A percentile compares a stretch with the other conserved stretches of the same genome.
These are phyloP conservation scores for Cutaneotrichosporon spelunceum DNA, from an alignment of 1,284 basidiomycete genomes.

Conservation along the genomic window DNA sequence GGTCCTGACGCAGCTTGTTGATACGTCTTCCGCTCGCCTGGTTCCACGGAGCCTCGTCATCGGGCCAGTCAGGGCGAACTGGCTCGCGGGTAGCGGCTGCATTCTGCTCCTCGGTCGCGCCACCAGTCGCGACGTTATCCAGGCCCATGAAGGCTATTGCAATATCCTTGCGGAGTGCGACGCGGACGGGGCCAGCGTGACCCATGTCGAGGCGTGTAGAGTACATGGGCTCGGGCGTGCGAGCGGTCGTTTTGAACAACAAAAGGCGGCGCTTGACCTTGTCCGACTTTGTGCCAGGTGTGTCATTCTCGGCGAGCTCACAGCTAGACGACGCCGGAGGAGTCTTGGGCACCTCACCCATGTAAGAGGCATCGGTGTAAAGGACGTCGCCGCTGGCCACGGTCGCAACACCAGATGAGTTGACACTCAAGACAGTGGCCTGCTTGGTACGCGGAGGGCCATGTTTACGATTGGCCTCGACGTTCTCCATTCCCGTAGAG, in stretches of 20 bases:
- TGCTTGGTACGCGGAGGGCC: slow-evolving; percentile 30
- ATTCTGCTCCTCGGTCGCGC: slow-evolving; percentile 35
- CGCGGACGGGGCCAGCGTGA: slow-evolving; percentile 32
- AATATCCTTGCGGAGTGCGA: slow-evolving; percentile 42
- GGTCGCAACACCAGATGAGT: slow-evolving; percentile 32
- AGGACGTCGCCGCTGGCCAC: slow-evolving; percentile 37
- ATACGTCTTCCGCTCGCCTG: slow-evolving; percentile 31
- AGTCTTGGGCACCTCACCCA: slow-evolving; percentile 24
- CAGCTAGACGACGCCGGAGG: slow-evolving; percentile 16
- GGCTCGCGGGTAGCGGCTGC: slow-evolving; percentile 20
- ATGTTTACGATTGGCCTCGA: slow-evolving; percentile 20
- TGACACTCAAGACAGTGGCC: slow-evolving; percentile 33
- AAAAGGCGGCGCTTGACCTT: slow-evolving; percentile 33
- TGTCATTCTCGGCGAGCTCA: slow-evolving; percentile 28
- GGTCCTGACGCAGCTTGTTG: slow-evolving; percentile 33
- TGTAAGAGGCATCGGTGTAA: slow-evolving; percentile 38
- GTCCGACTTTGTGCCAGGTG: slow-evolving; percentile 30
- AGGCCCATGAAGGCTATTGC: slow-evolving; percentile 43
- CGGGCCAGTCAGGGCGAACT: slow-evolving; percentile 42
- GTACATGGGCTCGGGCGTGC: slow-evolving; percentile 35
- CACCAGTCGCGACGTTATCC: slow-evolving; percentile 22
- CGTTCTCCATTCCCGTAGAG: slow-evolving; percentile 30
- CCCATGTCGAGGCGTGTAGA: slow-evolving; percentile 40
- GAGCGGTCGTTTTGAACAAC: slow-evolving; percentile 30
- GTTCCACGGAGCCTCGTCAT: slow-evolving; percentile 41